These are phyloP conservation scores for Grosmannia clavigera DNA, from an alignment of 2,329 filamentous ascomycete genomes.

Conservation along the genomic window DNA sequence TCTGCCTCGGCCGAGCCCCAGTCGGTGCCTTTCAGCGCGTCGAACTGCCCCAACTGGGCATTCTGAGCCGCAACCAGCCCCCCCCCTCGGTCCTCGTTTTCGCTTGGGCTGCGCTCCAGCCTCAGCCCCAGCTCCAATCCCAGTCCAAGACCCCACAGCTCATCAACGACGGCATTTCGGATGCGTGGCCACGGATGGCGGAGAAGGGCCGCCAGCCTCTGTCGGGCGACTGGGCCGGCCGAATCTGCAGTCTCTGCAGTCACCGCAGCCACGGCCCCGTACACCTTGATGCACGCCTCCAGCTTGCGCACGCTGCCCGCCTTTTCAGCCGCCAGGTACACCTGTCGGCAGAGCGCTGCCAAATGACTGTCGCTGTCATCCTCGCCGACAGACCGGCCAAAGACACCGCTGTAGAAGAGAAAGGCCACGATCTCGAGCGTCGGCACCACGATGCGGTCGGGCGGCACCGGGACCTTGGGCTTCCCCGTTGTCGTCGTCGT, in stretches of 20 bases:
- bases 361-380: slow-evolving; percentile 22
- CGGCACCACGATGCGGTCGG: slow-evolving; percentile 61
- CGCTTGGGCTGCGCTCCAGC: background rate
- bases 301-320: slow-evolving; percentile 72
- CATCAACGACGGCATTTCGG: slow-evolving; percentile 45
- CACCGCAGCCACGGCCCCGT: slow-evolving; percentile 49
- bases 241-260: slow-evolving; percentile 22
- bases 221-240: slow-evolving; percentile 39
- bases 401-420: slow-evolving; percentile 51
- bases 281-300: slow-evolving; percentile 67
- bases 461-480: slow-evolving; percentile 32
- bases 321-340: slow-evolving; percentile 73
- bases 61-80: background rate
- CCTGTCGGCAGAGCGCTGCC: slow-evolving; percentile 52
- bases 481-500: background rate
- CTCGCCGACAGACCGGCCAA: slow-evolving; percentile 13
- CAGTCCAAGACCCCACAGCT: slow-evolving; percentile 37
- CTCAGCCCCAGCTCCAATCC: background rate
- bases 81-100: background rate
- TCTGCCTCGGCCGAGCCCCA: slow-evolving; percentile 43
- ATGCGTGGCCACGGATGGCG: slow-evolving; percentile 74
- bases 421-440: slow-evolving; percentile 68
- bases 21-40: slow-evolving; percentile 36
- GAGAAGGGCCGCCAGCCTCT: slow-evolving; percentile 61
- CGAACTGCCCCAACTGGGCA: background rate